These are phyloP conservation scores for Colletotrichum melonis DNA, from an alignment of 2,329 filamentous ascomycete genomes.

Conservation along the genomic window DNA sequence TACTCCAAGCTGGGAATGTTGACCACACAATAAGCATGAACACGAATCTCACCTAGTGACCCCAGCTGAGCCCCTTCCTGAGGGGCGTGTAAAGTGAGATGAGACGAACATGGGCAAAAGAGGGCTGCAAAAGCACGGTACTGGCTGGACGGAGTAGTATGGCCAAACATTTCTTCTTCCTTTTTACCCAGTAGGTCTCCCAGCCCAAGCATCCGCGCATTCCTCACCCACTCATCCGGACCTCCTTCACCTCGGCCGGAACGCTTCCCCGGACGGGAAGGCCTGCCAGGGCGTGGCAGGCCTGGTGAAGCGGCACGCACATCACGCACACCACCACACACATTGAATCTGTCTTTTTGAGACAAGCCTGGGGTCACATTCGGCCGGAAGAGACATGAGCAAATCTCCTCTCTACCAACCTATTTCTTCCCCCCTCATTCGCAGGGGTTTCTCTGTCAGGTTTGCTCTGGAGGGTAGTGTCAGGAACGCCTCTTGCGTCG, in stretches of 20 bases:
- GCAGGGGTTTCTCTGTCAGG: conserved; percentile 14
- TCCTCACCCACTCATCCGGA: background rate
- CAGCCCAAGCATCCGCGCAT: conserved; percentile 5
- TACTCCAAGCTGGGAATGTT: background rate
- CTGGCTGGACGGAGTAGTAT: background rate
- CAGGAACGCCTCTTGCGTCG: conserved; percentile 33
- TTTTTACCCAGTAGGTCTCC: background rate
- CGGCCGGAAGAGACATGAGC: conserved; percentile 2
- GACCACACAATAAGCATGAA: conserved; percentile 33
- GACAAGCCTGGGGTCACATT: conserved; percentile 9
- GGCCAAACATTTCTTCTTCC: background rate
- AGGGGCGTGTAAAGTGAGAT: conserved; percentile 24
- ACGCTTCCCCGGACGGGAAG: conserved; percentile 28
- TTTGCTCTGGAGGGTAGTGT: conserved; percentile 4
- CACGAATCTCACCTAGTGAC: conserved; percentile 25
- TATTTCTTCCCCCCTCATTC: background rate
- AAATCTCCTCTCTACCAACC: no score
- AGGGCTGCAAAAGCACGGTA: background rate
- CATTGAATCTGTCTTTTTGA: background rate
- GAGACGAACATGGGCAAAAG: background rate
- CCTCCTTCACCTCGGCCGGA: conserved; percentile 13
- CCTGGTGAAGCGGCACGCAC: background rate
- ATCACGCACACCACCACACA: background rate
- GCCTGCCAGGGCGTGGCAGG: conserved; percentile 27
- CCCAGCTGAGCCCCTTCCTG: background rate